phyloP scores from a whole-genome alignment of 371 early-diverging fungal species.

The Rhizopus microsporus region DNA sequence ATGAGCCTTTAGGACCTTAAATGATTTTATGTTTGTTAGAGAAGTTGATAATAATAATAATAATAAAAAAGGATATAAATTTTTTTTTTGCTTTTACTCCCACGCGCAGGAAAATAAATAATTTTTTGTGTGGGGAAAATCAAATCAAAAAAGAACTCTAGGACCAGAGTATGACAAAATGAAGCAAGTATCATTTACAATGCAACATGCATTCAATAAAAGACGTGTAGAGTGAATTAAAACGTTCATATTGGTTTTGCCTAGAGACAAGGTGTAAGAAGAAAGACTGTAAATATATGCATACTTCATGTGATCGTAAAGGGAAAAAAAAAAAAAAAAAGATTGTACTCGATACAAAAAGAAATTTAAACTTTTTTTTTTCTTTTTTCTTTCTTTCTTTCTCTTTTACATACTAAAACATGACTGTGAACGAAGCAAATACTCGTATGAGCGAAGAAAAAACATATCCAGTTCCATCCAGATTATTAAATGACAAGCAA shows the following conservation, averaged over 20 bases:
- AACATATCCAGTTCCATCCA: conserved; percentile 42
- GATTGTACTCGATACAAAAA: conserved; percentile 1
- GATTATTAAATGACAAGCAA: conserved; percentile 48
- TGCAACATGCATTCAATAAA: too few relatives aligned
- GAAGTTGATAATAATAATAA: background rate
- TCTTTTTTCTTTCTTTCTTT: conserved; percentile 8
- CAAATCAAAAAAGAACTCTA: background rate
- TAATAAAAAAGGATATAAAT: background rate
- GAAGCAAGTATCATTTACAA: background rate
- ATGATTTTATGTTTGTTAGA: background rate
- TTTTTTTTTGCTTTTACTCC: background rate
- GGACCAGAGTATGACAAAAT: conserved; percentile 1
- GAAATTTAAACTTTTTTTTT: conserved; percentile 6
- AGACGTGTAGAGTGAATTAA: too few relatives aligned
- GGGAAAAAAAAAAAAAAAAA: conserved; percentile 3
- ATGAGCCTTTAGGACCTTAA: conserved; percentile 41
- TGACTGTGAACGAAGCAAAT: conserved; percentile 17
- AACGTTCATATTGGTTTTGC: too few relatives aligned
- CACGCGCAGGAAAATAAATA: too few relatives aligned
- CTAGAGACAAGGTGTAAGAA: too few relatives aligned
- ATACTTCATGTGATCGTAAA: background rate
- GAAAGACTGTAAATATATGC: background rate
- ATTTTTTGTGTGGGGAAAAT: conserved; percentile 1
- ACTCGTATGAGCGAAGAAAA: conserved; percentile 7
- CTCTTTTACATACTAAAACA: conserved; percentile 1